Evolutionary conservation across 225 moss, liverwort and hornwort genomes (phyloP).

Genomic region (Neckera pumila): DNA sequence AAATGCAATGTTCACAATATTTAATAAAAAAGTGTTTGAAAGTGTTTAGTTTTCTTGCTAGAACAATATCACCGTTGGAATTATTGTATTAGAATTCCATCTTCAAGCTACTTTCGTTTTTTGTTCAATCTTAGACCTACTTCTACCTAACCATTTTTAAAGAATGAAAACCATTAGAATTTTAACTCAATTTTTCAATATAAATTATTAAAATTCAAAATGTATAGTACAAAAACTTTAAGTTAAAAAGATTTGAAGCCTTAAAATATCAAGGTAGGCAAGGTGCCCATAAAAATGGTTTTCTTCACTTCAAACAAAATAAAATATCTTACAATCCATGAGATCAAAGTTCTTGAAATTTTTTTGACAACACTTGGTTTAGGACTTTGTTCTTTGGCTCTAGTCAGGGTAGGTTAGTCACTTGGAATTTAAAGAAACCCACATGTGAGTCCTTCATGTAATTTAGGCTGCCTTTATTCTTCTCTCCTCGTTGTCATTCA

Average conservation of each 20-base stretch:
- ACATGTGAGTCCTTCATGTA: too few relatives aligned
- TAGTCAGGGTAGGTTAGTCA: too few relatives aligned
- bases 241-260: background rate
- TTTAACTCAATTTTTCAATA: background rate
- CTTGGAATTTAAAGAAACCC: too few relatives aligned
- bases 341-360: fast-evolving
- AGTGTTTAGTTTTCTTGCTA: background rate
- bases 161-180: background rate
- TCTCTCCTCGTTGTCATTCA: too few relatives aligned
- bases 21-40: background rate
- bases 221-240: background rate
- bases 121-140: background rate
- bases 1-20: fast-evolving
- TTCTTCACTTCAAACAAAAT: background rate
- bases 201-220: background rate
- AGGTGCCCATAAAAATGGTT: fast-evolving
- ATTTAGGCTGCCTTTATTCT: too few relatives aligned
- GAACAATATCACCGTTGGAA: fast-evolving
- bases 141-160: background rate
- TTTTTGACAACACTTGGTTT: too few relatives aligned
- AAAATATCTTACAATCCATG: background rate
- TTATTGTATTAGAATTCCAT: background rate
- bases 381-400: too few relatives aligned
- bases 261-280: fast-evolving
- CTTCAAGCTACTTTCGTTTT: too few relatives aligned